Percentiles rank a stretch among this genome's conserved stretches.
Conservation (phyloP, 2,329 filamentous ascomycete species). For the Aspergillus sp. region DNA sequence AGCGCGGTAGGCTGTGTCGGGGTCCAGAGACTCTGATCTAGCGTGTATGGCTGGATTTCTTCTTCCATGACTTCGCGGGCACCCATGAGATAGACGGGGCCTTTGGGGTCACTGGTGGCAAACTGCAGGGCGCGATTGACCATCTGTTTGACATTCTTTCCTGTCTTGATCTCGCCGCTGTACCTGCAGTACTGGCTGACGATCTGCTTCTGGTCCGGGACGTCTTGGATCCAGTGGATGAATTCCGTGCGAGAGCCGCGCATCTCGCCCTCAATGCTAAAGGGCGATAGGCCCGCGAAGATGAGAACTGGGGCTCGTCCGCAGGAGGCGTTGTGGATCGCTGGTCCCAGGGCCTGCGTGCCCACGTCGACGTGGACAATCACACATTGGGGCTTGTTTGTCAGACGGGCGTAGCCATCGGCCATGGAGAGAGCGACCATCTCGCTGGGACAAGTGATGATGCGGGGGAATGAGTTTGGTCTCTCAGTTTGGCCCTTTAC, state of each 20-base stretch:
- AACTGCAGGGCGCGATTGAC: constrained; percentile 80
- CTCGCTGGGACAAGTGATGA: constrained; percentile 11
- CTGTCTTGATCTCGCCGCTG: constrained; percentile 74
- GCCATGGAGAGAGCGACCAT: constrained; percentile 11
- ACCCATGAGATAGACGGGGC: constrained; percentile 74
- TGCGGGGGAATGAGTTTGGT: constrained; percentile 6
- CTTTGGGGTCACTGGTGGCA: constrained; percentile 69
- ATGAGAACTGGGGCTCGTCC: constrained; percentile 10
- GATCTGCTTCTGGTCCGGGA: constrained; percentile 74
- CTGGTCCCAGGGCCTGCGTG: constrained; percentile 9
- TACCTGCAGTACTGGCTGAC: constrained; percentile 82
- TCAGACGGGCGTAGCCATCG: constrained; percentile 11
- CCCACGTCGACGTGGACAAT: constrained; percentile 13
- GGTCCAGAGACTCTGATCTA: constrained; percentile 3
- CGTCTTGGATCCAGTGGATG: constrained; percentile 76
- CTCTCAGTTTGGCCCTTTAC: constrained; percentile 10
- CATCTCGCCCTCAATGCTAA: constrained; percentile 6
- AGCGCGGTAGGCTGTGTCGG: neutral
- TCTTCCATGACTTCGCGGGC: constrained; percentile 71
- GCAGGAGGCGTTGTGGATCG: constrained; percentile 12
- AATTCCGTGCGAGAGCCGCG: constrained; percentile 8
- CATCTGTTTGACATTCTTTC: constrained; percentile 80
- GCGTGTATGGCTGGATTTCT: constrained; percentile 11
- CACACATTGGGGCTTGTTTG: constrained; percentile 9
- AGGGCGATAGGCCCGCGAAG: constrained; percentile 10